These are phyloP conservation scores for Bretziella fagacearum DNA, from an alignment of 2,329 filamentous ascomycete species.

Conservation along the genomic window DNA sequence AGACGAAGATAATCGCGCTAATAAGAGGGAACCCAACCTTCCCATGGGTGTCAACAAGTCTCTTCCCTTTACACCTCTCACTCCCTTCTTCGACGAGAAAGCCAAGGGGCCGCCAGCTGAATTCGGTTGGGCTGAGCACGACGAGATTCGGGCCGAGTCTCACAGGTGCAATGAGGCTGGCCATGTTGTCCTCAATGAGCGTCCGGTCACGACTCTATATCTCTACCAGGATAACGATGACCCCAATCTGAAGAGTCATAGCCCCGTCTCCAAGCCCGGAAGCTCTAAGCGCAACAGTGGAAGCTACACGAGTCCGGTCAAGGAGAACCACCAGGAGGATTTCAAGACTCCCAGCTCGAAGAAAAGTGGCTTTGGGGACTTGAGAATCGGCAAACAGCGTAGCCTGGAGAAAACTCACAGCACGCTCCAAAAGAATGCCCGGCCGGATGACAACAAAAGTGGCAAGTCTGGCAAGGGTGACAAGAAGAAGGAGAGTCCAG, in stretches of 20 bases:
- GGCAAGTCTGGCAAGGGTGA: not conserved
- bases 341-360: too few species aligned
- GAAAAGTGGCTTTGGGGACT: too few species aligned
- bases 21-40: not conserved
- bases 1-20: not conserved
- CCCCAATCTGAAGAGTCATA: too few species aligned
- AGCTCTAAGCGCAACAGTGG: too few species aligned
- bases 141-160: not conserved
- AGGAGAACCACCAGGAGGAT: too few species aligned
- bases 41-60: not conserved
- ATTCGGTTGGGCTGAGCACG: not conserved
- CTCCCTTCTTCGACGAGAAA: constrained; percentile 23
- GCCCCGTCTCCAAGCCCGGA: too few species aligned
- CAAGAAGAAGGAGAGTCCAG: constrained; percentile 14
- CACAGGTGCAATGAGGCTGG: not conserved
- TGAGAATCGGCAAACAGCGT: too few species aligned
- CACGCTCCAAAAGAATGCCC: too few species aligned
- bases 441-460: too few species aligned
- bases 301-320: too few species aligned
- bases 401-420: too few species aligned
- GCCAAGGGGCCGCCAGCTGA: not conserved
- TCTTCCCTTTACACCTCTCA: constrained; percentile 26
- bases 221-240: not conserved
- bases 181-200: not conserved
- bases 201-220: not conserved